Evolutionary conservation across 1,139 yeast genomes (phyloP), one percentile per base, ranked within the genome.

Genomic region (Torulaspora globosa): DNA sequence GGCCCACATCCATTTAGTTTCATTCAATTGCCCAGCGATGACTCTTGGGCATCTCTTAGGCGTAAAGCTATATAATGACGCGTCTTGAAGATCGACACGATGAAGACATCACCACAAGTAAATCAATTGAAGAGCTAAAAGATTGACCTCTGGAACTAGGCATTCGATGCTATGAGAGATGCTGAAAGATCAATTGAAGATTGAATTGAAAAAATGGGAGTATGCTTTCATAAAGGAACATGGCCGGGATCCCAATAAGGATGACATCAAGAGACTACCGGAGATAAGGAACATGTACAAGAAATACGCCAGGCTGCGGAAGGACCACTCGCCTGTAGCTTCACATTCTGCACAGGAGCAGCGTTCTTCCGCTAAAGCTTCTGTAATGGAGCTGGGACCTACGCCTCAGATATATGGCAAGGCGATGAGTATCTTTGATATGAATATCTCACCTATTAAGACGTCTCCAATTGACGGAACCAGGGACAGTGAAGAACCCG

Each of bases 321-420:
- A 48, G 30, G 46, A 44, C 38, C 39, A 39, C 12, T 24, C 16
- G 14, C 15, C 10, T 3, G 21, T 12, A 8, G 12, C 14, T 11
- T 23, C 21, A 15, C 21, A 26, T 10, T n/a, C 14, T 10, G 19
- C 28, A 7, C 12, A 9, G 16, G 21, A 14, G 3, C 19, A 18
- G 11, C 29, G 38, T 8, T 40, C 40, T 5, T 18, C 28, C 14
- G 35, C 27, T 15, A 29, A 31, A 12, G 15, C 18, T 8, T 16
- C 36, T 10, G 26, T 18, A n/a, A 23, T 42, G 3, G 58, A 57
- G 27, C 44, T 64, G 27, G 69, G 69, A 1, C 69, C 69, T 9
- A 65, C 69, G 0, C 69, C 69, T 3, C 69, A 65, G 43, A 56
- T 65, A 15, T 54, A 58, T 36, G 69, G 69, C 3, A 62, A 61